phyloP scores from a whole-genome alignment of 768 basidiomycete species.

The Xerocomellus dryophilus region DNA sequence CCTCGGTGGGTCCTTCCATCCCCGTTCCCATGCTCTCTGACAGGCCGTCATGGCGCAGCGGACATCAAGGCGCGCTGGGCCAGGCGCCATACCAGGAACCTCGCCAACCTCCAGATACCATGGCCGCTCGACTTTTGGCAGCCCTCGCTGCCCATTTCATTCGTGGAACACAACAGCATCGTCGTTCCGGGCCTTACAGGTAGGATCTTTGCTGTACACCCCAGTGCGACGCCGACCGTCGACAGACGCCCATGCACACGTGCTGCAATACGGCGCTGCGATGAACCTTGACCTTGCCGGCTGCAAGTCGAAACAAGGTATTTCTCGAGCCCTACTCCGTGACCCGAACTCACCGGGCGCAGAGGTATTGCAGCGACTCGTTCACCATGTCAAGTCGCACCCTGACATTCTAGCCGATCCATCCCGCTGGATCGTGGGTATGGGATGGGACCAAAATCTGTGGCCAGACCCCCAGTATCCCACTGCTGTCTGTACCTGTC shows the following conservation, averaged over 20 bases:
- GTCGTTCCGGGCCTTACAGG: conserved; percentile 76
- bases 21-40: background rate
- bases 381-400: conserved; percentile 53
- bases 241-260: conserved; percentile 77
- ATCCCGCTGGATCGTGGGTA: conserved; percentile 72
- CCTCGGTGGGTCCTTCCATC: conserved; percentile 38
- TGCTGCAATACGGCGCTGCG: conserved; percentile 65
- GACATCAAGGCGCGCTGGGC: conserved; percentile 28
- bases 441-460: conserved; percentile 93
- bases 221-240: background rate
- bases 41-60: conserved; percentile 10
- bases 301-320: conserved; percentile 59
- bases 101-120: conserved; percentile 17
- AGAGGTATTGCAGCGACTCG: conserved; percentile 66
- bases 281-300: conserved; percentile 65
- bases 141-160: conserved; percentile 18
- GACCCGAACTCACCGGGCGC: background rate
- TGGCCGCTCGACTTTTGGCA: conserved; percentile 25
- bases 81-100: background rate
- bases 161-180: conserved; percentile 39
- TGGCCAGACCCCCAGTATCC: conserved; percentile 69
- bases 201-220: conserved; percentile 22
- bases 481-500: conserved; percentile 51
- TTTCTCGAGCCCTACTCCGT: background rate
- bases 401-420: conserved; percentile 54